phyloP scores from a whole-genome alignment of 208 protist species.

The Leishmania turanica region DNA sequence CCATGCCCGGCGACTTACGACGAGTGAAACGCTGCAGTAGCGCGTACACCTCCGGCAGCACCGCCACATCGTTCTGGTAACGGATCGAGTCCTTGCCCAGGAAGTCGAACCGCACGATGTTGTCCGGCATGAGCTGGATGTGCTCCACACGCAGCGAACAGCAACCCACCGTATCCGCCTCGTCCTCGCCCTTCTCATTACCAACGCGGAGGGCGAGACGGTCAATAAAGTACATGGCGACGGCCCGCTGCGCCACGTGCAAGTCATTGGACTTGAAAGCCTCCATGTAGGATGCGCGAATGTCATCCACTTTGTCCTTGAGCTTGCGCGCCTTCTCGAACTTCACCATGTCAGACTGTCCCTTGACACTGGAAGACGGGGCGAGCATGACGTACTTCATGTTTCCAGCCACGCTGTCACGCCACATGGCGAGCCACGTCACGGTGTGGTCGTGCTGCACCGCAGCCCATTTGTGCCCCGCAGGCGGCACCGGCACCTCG shows the following conservation, averaged over 20 bases:
- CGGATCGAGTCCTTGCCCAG: constrained; percentile 99
- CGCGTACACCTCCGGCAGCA: constrained; percentile 92
- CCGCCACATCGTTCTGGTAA: constrained; percentile 93
- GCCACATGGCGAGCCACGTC: constrained; percentile 98
- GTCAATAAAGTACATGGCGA: constrained; percentile 99
- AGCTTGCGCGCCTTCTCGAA: constrained; percentile 97
- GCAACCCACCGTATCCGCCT: constrained; percentile 99
- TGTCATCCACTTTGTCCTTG: constrained; percentile 94
- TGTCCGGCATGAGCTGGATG: constrained; percentile 76
- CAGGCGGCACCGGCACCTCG: constrained; percentile 86
- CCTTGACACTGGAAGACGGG: constrained; percentile 94
- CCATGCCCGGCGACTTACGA: constrained; percentile 74
- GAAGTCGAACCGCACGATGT: constrained; percentile 96
- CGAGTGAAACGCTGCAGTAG: constrained; percentile 91
- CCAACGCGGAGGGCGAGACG: constrained; percentile 98
- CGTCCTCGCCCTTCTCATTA: constrained; percentile 98
- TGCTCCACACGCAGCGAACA: constrained; percentile 99
- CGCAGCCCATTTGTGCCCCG: constrained; percentile 94
- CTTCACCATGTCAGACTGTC: constrained; percentile 97
- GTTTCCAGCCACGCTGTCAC: constrained; percentile 91
- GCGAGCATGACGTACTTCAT: constrained; percentile 98
- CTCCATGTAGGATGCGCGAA: constrained; percentile 93
- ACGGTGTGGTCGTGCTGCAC: constrained; percentile 96
- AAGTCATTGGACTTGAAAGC: constrained; percentile 78
- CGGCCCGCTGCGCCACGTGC: constrained; percentile 91